Base-by-base conservation (phyloP, 352 stramenopile species). In the Phytophthora cryptogea region DNA sequence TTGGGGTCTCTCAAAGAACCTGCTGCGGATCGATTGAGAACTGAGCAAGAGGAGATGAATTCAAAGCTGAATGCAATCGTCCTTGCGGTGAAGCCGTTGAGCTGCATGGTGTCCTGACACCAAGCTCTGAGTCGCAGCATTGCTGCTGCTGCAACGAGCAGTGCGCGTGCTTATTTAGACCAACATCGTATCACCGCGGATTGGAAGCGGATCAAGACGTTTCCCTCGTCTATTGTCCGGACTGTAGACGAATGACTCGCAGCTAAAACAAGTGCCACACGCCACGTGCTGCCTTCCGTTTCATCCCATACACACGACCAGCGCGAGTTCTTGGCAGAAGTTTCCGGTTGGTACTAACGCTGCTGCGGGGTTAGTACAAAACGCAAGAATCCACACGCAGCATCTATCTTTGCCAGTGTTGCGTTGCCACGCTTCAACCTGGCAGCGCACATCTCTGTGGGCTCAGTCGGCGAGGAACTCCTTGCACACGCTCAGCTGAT, bases 211-310 rank as follows among this genome's bases (percentile, higher is more conserved):
- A 16, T 49, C 36, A 33, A 54, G 32, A n/a, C 17, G 30, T 43
- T 48, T 48, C 45, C 35, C 54, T 56, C 54, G 44, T 63, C 46
- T 63, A 63, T 52, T 64, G 16, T 58, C 32, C 13, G 39, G 54
- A 51, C 8, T 58, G 51, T 58, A 50, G 51, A 51, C 51, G 39
- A 59, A 49, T 47, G 8, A 23, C 14, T 43, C 10, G 5, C 6
- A 43, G 37, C 14, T 16, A 39, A 28, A 52, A 36, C 30, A 23
- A 23, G 20, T 1, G 1, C 1, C 20, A 43, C 31, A 36, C 31
- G 31, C 2, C 31, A 36, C 4, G 20, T 23, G 20, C 20, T 23
- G 20, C 20, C 20, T 23, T 23, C 20, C 20, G 20, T 11, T 36
- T 13, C 31, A 36, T 36, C 31, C 6, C 31, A 36, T 36, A 2